These are phyloP conservation scores for Ganoderma resinaceum DNA, from an alignment of 1,284 basidiomycete genomes.

Conservation along the genomic window DNA sequence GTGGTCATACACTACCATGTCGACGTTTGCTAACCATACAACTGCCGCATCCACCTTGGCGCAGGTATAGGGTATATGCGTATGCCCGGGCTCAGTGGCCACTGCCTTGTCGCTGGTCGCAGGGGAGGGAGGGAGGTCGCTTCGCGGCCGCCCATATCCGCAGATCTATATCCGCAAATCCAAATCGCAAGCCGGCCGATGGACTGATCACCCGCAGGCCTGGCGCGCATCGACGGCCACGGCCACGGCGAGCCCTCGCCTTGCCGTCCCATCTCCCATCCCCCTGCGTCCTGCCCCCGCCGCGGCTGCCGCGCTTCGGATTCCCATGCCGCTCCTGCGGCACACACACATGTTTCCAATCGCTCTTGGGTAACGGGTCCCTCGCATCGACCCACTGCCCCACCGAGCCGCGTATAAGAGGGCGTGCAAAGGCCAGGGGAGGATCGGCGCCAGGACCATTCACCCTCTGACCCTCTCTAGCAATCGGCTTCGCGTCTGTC, in stretches of 20 bases:
- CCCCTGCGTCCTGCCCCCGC: not conserved
- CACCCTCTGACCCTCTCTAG: not conserved
- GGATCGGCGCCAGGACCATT: not conserved
- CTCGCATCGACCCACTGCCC: not conserved
- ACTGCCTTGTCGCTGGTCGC: too few species aligned
- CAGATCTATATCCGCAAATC: not conserved
- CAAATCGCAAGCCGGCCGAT: not conserved
- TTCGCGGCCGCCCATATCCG: not conserved
- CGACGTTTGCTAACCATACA: too few species aligned
- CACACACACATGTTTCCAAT: not conserved
- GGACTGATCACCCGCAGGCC: too few species aligned
- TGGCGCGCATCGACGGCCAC: not conserved
- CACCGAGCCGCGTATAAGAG: not conserved
- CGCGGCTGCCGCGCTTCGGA: too few species aligned
- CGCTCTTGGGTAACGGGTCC: too few species aligned
- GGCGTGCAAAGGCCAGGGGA: not conserved
- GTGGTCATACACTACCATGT: too few species aligned
- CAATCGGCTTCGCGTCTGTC: not conserved
- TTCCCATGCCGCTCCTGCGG: not conserved
- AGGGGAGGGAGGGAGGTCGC: too few species aligned
- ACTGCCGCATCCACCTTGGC: too few species aligned
- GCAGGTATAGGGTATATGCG: too few species aligned
- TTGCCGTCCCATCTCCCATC: not conserved
- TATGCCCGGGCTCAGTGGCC: too few species aligned
- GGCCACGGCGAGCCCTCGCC: not conserved